Base-by-base conservation (phyloP, 768 basidiomycete species). In the Rhizopogon roseolus region DNA sequence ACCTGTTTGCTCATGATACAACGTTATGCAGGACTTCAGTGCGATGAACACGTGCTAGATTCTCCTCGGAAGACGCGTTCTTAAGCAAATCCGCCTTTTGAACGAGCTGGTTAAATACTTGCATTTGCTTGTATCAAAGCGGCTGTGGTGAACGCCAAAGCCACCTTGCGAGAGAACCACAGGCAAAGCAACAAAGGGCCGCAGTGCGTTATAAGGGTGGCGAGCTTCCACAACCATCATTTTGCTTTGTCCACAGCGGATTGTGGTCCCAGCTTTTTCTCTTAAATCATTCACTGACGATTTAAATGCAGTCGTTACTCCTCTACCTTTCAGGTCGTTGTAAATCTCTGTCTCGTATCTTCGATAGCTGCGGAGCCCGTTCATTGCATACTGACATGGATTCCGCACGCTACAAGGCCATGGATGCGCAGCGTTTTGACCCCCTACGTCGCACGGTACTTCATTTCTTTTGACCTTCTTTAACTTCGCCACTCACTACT, bases 371-470 rank as follows among this genome's bases (percentile, higher is more conserved):
- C 45, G 17, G 1, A 19, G 14, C 34, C 16, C 7, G 2, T 22
- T 9, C 13, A 5, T 22, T 22, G 17, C 14, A 48, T 36, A 36
- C 46, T 14, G 32, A 36, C 34, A 36, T 48, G 46, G 54, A 58
- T 53, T 56, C 55, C 40, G 37, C 65, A 69, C 64, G 67, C 11
- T 55, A 53, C 51, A 49, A 58, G 41, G 52, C 62, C 60, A 69
- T 69, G 67, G 65, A 71, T 48, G 60, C 62, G 25, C 67, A 71
- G 25, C 59, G 67, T 57, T 69, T 67, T 29, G 67, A 69, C 58
- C 67, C 67, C 60, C 58, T 67, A 64, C 62, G 60, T 34, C 50
- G 53, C 56, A 58, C 59, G 55, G 67, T 71, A 34, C 38, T 53
- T 52, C 28, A 48, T 44, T 48, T 52, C 39, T 54, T 42, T 39